Base-by-base conservation (phyloP, 1,284 basidiomycete species). In the Inonotus obliquus region DNA sequence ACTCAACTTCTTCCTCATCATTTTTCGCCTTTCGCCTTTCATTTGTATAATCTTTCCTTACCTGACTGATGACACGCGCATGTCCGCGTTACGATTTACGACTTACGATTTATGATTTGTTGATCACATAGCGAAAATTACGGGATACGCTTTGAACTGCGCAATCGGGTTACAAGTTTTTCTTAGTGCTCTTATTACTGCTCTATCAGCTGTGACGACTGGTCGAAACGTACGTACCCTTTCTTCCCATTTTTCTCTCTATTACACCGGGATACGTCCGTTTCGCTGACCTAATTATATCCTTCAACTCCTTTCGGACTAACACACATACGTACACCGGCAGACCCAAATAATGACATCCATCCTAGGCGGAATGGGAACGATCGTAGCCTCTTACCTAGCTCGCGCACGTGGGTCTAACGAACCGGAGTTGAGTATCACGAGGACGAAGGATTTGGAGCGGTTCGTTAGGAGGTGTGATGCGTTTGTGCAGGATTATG, bases 171-270 rank as follows among this genome's bases (percentile, higher is more conserved):
- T 85, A 21, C 87, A 79, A 64, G 82, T 90, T 6, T 57, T 86
- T 0, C 72, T 89, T 14, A 87, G 86, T 1, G 81, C 87, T 13
- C 73, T 89, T 48, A 89, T 85, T 10, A 89, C 87, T 0, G 86
- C 80, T 0, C 67, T 89, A 6, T 81, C 86, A 1, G 85, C 84
- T 5, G 80, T 63, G 67, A 78, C 60, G 62, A 72, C 51, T 69
- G 79, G 64, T 69, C 66, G 65, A 72, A 77, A 73, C 76, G 71
- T 71, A 54, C 49, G 69, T 62, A 7, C n/a, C 4, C 9, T 32
- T 32, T 9, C 32, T 9, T 32, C 32, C 9, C 32, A 32, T 9
- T 4, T 32, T 32, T 32, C 32, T 9, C 32, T 4, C 32, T 4
- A 35, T 45, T 57, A 29, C 13, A n/a, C n/a, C n/a, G n/a, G n/a